Conservation (phyloP, 2,329 filamentous ascomycete species). For the Penicillium occitanis region DNA sequence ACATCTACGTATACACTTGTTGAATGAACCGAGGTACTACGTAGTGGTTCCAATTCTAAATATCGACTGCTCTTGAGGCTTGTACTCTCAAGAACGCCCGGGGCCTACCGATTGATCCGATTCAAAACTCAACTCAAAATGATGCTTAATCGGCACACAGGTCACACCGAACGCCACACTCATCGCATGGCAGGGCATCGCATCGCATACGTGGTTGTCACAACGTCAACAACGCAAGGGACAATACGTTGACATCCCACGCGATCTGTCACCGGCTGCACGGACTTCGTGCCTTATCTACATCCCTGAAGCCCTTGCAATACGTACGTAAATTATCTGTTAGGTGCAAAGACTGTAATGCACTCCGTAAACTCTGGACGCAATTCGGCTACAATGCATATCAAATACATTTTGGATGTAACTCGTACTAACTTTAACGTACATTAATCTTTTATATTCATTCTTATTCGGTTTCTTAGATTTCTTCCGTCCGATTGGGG, state of each 20-base stretch:
- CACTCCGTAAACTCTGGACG: not conserved
- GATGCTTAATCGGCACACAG: not conserved
- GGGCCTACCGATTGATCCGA: not conserved
- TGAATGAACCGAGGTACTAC: not conserved
- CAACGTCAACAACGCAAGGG: not conserved
- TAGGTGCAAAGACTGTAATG: not conserved
- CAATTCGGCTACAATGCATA: not conserved
- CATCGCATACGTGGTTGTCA: not conserved
- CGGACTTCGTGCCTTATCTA: not conserved
- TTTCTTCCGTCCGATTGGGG: not conserved
- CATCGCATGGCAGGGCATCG: not conserved
- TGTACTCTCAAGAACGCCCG: not conserved
- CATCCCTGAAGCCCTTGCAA: not conserved
- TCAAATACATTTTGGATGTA: not conserved
- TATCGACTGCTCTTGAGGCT: not conserved
- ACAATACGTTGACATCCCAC: not conserved
- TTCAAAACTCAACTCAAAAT: not conserved
- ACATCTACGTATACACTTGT: not conserved
- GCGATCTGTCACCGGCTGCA: not conserved
- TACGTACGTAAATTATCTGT: not conserved
- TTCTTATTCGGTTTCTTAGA: not conserved
- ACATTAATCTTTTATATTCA: constrained; percentile 1
- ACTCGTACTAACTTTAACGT: constrained; percentile 8
- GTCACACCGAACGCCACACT: not conserved
- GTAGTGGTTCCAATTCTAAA: not conserved